Percentiles rank a stretch among this genome's conserved stretches.
Conservation (phyloP, 2,329 filamentous ascomycete genomes). For the Aspergillus hortae region DNA sequence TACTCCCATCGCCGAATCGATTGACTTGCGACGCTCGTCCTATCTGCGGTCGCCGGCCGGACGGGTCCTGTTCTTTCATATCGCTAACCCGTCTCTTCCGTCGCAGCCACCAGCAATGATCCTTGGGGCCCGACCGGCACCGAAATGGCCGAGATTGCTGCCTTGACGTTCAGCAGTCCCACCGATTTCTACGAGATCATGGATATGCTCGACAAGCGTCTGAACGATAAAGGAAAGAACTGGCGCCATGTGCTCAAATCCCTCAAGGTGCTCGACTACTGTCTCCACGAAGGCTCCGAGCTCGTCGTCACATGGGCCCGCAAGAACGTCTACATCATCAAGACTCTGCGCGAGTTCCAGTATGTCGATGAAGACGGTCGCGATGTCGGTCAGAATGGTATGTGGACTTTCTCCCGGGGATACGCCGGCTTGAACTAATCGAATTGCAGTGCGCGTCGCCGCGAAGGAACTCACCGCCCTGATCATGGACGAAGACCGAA, state of each 20-base stretch:
- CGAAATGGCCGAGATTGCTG: constrained; percentile 98
- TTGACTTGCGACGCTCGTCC: neutral
- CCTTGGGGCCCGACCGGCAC: constrained; percentile 97
- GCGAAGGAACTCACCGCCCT: constrained; percentile 93
- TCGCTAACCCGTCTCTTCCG: constrained; percentile 2
- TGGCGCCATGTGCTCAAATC: constrained; percentile 98
- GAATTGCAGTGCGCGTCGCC: constrained; percentile 73
- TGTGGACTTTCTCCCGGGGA: constrained; percentile 26
- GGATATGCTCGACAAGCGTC: constrained; percentile 97
- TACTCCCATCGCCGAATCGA: constrained; percentile 2
- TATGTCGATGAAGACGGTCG: constrained; percentile 93
- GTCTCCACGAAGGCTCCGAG: constrained; percentile 94
- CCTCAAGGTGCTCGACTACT: constrained; percentile 96
- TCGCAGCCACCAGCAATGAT: constrained; percentile 93
- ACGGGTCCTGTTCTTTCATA: constrained; percentile 4
- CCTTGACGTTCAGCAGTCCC: constrained; percentile 94
- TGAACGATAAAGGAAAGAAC: constrained; percentile 99
- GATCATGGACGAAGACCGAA: constrained; percentile 87
- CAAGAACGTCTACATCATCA: constrained; percentile 98
- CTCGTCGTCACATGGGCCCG: constrained; percentile 95
- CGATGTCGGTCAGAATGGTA: constrained; percentile 96
- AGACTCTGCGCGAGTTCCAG: constrained; percentile 94
- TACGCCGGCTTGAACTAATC: neutral
- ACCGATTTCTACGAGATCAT: constrained; percentile 99
- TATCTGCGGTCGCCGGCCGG: neutral